Conservation (phyloP, 352 stramenopile species). For the Pythium diclinum region DNA sequence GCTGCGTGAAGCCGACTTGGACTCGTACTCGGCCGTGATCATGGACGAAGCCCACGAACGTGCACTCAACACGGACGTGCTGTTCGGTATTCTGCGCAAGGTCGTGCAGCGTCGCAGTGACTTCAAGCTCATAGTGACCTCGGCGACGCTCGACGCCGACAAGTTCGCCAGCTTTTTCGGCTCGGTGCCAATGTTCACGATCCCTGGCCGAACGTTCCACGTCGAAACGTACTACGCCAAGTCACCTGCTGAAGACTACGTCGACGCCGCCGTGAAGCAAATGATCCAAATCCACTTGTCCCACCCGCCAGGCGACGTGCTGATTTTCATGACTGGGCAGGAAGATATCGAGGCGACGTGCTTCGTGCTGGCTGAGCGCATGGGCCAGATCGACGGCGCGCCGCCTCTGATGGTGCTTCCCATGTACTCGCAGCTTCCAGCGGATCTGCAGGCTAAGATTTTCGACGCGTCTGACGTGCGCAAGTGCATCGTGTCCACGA, state of each 20-base stretch:
- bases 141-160: constrained; percentile 96
- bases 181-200: constrained; percentile 96
- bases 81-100: constrained; percentile 93
- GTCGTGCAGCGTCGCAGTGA: constrained; percentile 86
- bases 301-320: constrained; percentile 94
- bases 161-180: constrained; percentile 98
- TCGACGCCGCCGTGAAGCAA: constrained; percentile 97
- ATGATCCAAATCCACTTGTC: constrained; percentile 98
- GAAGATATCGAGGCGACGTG: constrained; percentile 98
- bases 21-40: constrained; percentile 89
- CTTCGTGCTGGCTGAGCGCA: constrained; percentile 94
- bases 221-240: constrained; percentile 90
- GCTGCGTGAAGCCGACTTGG: constrained; percentile 82
- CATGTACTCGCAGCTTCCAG: constrained; percentile 99
- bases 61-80: constrained; percentile 92
- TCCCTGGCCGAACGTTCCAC: constrained; percentile 89
- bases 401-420: constrained; percentile 96
- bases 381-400: constrained; percentile 90
- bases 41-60: constrained; percentile 96
- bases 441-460: constrained; percentile 97
- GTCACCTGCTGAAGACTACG: constrained; percentile 95
- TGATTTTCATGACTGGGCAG: constrained; percentile 99
- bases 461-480: constrained; percentile 94
- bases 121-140: constrained; percentile 92
- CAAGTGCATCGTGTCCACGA: constrained; percentile 98